These are phyloP conservation scores for Acanthochlamys bracteata DNA, from an alignment of 106 monocot species.

Conservation along the genomic window DNA sequence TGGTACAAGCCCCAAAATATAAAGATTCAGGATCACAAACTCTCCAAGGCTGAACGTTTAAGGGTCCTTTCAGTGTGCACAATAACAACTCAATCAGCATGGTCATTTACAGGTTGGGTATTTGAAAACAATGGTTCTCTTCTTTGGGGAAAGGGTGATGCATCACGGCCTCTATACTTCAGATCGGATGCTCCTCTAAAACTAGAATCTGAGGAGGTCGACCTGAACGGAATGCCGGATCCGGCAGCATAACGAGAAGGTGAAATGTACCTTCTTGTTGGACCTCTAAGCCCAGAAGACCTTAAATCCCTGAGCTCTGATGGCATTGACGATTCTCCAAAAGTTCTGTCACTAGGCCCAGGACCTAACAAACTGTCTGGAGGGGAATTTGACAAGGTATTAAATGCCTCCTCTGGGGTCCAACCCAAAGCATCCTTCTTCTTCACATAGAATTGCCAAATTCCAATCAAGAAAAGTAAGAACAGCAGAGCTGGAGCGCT, in stretches of 20 bases:
- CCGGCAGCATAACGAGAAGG: conserved; percentile 38
- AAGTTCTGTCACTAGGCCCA: conserved; percentile 25
- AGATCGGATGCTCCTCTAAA: conserved; percentile 40
- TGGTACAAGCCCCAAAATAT: background rate
- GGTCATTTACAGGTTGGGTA: conserved; percentile 39
- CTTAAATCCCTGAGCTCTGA: conserved; percentile 43
- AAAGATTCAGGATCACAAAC: too few species aligned
- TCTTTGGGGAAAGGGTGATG: conserved; percentile 55
- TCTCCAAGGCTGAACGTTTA: too few species aligned
- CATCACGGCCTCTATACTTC: conserved; percentile 55
- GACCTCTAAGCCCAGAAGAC: conserved; percentile 39
- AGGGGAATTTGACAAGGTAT: conserved; percentile 7
- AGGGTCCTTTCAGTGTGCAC: too few species aligned
- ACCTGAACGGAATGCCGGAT: conserved; percentile 35
- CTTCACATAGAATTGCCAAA: conserved; percentile 91
- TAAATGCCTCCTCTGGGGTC: conserved; percentile 68
- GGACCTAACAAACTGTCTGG: conserved; percentile 21
- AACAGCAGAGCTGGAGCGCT: conserved; percentile 73
- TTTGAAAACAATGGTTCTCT: conserved; percentile 57
- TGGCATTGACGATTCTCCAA: conserved; percentile 27
- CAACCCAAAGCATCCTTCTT: conserved; percentile 78
- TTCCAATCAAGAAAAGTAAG: conserved; percentile 63
- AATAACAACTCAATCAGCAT: conserved; percentile 38
- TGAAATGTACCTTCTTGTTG: conserved; percentile 58
- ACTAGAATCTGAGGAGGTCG: conserved; percentile 37